These are phyloP conservation scores for Amanita phalloides DNA, from an alignment of 768 basidiomycete species.

Conservation along the genomic window DNA sequence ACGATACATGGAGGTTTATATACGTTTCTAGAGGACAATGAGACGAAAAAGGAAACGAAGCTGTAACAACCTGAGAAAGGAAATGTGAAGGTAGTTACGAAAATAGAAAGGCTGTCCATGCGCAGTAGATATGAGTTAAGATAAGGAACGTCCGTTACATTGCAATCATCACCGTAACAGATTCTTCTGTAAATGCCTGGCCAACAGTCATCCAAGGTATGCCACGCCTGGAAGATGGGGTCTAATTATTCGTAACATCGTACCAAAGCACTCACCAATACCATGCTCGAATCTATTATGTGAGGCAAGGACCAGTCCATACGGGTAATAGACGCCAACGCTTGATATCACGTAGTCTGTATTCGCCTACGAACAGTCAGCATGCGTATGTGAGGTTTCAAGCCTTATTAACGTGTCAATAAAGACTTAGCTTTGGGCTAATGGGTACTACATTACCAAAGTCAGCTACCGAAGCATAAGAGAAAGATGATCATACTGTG, in stretches of 20 bases:
- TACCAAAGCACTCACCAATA: slow-evolving; percentile 36
- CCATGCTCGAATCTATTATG: slow-evolving; percentile 82
- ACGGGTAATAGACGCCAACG: slow-evolving; percentile 74
- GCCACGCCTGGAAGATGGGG: slow-evolving; percentile 50
- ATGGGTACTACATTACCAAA: slow-evolving; percentile 22
- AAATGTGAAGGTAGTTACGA: too few species aligned
- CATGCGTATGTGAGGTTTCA: slow-evolving; percentile 3
- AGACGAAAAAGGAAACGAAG: too few species aligned
- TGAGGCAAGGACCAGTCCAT: slow-evolving; percentile 65
- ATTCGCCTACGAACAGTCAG: slow-evolving; percentile 37
- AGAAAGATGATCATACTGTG: slow-evolving; percentile 17
- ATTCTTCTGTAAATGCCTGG: slow-evolving; percentile 38
- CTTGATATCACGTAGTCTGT: slow-evolving; percentile 66
- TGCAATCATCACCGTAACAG: too few species aligned
- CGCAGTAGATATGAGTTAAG: too few species aligned
- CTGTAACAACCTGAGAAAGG: too few species aligned
- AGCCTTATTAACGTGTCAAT: slow-evolving; percentile 57
- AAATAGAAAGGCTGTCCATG: too few species aligned
- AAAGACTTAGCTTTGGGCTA: slow-evolving; percentile 26
- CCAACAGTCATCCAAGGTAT: slow-evolving; percentile 58
- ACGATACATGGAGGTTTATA: too few species aligned
- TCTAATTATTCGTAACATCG: background rate
- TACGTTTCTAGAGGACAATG: too few species aligned
- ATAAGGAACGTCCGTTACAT: too few species aligned
- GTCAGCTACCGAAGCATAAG: slow-evolving; percentile 1